Base-by-base conservation (phyloP, 768 basidiomycete genomes). In the Agaricus sinodeliciosus region DNA sequence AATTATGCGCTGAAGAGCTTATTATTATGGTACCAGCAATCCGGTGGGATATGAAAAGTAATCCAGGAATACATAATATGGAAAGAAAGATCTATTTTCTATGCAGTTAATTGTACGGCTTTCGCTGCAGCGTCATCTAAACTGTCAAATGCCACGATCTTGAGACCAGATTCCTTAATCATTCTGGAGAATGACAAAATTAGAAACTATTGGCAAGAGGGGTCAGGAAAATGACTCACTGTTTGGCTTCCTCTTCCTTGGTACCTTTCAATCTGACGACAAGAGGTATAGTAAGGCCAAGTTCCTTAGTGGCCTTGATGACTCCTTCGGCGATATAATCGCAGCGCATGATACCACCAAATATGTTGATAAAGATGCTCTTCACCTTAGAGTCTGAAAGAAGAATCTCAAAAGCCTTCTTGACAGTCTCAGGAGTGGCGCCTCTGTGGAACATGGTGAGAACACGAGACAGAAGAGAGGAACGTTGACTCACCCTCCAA, bases 351-450 rank as follows among this genome's bases (percentile, higher is more conserved):
- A 97, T 99, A 64, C 87, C 93, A 60, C 92, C 91, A 62, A 94
- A 94, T 66, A 94, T 93, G 73, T 99, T 99, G 72, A 99, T 96
- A 68, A 98, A 97, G 62, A 99, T 99, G 54, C 90, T 90, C 79
- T 94, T 95, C 62, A 98, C 95, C 66, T 90, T 90, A 58, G 85
- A 83, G 64, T 98, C 94, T 43, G 81, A 71, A 19, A 95, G 76
- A 19, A 99, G 79, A 60, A 99, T 90, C 71, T 97, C 94, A 62
- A 99, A 99, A 2, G 96, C 96, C 72, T 94, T 98, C 80, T 98
- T 99, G 60, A 99, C 96, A 4, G 96, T 97, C 64, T 96, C 91
- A n/a, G 96, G 94, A 12, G 95, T 98, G 31, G 96, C 96, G 62
- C 95, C 94, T 66, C 90, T 90, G 63, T 25, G 37, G 51, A 48